These are phyloP conservation scores for Stachybotrys chartarum DNA, from an alignment of 2,329 filamentous ascomycete genomes.

Conservation along the genomic window DNA sequence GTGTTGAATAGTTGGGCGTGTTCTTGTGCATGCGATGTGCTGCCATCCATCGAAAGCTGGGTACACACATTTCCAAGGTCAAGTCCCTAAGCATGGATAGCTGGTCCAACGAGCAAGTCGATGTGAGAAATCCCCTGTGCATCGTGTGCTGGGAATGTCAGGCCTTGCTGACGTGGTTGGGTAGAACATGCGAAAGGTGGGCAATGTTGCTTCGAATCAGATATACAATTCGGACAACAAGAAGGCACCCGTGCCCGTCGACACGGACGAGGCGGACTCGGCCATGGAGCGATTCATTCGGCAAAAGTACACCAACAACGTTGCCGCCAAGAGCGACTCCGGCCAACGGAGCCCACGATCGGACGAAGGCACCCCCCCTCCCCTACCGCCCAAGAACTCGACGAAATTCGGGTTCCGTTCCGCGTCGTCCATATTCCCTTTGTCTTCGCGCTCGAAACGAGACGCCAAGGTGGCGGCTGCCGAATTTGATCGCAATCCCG, in stretches of 20 bases:
- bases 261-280: constrained; percentile 85
- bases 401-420: constrained; percentile 53
- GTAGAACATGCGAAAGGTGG: constrained; percentile 89
- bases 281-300: constrained; percentile 94
- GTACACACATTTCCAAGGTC: constrained; percentile 96
- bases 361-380: constrained; percentile 52
- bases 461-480: constrained; percentile 27
- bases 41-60: constrained; percentile 88
- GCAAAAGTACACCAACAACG: constrained; percentile 76
- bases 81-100: constrained; percentile 98
- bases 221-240: constrained; percentile 82
- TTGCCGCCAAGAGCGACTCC: constrained; percentile 15
- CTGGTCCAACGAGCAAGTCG: constrained; percentile 93
- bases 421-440: constrained; percentile 61
- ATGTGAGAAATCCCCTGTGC: constrained; percentile 50
- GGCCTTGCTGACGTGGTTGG: constrained; percentile 9
- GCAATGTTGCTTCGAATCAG: constrained; percentile 80
- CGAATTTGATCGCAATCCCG: constrained; percentile 19
- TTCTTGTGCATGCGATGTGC: constrained; percentile 98
- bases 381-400: constrained; percentile 57
- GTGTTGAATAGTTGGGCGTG: constrained; percentile 63
- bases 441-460: constrained; percentile 54
- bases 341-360: constrained; percentile 36
- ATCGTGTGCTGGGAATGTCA: background rate
- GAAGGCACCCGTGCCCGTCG: constrained; percentile 77